Percentiles rank a stretch among this genome's conserved stretches.
Conservation (phyloP, 2,329 filamentous ascomycete species). For the Laburnicola sp. region DNA sequence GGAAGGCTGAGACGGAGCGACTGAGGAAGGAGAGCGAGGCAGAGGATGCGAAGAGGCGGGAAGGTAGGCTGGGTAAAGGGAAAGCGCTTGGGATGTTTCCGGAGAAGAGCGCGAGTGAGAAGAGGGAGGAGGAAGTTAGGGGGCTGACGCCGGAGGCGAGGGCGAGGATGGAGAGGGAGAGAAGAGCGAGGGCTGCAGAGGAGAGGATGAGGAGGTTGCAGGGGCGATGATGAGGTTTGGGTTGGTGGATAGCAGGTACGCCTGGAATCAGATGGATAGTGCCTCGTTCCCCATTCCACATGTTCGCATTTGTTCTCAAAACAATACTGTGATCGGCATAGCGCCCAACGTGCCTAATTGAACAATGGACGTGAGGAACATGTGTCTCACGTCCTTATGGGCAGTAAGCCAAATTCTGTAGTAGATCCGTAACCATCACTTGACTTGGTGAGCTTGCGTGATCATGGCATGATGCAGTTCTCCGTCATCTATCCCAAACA, state of each 20-base stretch:
- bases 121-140: slow-evolving; percentile 78
- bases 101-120: slow-evolving; percentile 76
- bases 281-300: too few species aligned
- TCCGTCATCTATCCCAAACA: slow-evolving; percentile 10
- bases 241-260: not conserved
- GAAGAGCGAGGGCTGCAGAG: slow-evolving; percentile 87
- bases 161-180: slow-evolving; percentile 80
- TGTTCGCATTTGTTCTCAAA: too few species aligned
- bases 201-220: slow-evolving; percentile 69
- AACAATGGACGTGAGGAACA: too few species aligned
- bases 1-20: slow-evolving; percentile 74
- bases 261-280: too few species aligned
- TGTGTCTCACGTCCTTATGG: too few species aligned
- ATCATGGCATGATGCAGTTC: too few species aligned
- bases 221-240: slow-evolving; percentile 11
- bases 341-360: too few species aligned
- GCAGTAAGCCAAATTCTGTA: too few species aligned
- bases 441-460: too few species aligned
- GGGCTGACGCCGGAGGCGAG: slow-evolving; percentile 88
- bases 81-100: slow-evolving; percentile 58
- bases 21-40: slow-evolving; percentile 61
- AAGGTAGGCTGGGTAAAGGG: slow-evolving; percentile 54
- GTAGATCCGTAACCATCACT: too few species aligned
- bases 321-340: too few species aligned
- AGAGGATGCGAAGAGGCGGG: slow-evolving; percentile 54